Base-by-base conservation (phyloP, 1,139 yeast genomes). In the Debaryomyces coudertii region DNA sequence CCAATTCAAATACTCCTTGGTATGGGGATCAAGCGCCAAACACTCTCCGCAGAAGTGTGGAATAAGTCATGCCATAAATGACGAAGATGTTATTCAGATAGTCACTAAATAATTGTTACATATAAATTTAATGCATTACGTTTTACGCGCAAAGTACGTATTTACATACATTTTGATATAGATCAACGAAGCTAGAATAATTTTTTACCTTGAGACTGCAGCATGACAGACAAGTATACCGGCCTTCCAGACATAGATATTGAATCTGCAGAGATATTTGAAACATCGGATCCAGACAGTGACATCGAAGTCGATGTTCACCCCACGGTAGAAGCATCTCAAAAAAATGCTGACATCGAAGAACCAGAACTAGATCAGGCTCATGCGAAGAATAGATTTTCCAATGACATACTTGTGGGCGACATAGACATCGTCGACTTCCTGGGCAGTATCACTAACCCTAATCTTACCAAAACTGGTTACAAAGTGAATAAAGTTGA, bases 21-120 rank as follows among this genome's bases (percentile, higher is more conserved):
- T 93, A 8, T 93, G 98, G 98, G 99, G 99, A 0, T 84, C 92
- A 1, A 86, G 95, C 44, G 88, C 97, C 5, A 93, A 93, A 65
- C 97, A 90, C 62, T 88, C 95, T 36, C 99, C 99, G 2, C 99
- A 93, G 62, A 90, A 90, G 62, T 92, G 98, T 73, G 98, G 99
- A 0, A 73, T 93, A 49, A 79, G 66, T 51, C 99, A 93, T 63
- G 76, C 76, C 37, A 85, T 93, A 14, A 84, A 88, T 54, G 99
- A 93, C 61, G 98, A 92, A 61, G 99, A 93, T 63, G 99, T 93
- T 24, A 92, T 93, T 11, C 87, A 95, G 48, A 83, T 93, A 48
- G 89, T 92, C 44, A 84, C 97, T 23, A 93, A 90, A 66, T 85
- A 69, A 46, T 37, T 14, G 20, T 23, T 31, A 5, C 9, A 31